Conservation (phyloP, 768 basidiomycete genomes). For the Paxillus ammoniavirescens region DNA sequence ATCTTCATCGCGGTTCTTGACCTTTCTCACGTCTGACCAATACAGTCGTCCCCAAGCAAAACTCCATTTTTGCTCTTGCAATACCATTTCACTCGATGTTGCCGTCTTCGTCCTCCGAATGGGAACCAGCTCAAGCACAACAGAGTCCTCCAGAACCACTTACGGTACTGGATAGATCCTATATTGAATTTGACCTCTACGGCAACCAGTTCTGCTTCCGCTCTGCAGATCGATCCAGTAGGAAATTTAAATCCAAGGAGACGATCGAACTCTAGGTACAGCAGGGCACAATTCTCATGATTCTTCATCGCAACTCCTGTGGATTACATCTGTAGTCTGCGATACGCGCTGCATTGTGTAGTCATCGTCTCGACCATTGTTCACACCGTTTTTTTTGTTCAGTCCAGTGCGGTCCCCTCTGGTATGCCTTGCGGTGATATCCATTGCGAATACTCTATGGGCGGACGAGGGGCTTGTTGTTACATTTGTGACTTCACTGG, state of each 20-base stretch:
- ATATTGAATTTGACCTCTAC: slow-evolving; percentile 75
- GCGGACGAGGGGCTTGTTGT: too few relatives aligned
- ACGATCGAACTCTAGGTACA: slow-evolving; percentile 62
- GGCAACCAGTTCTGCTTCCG: slow-evolving; percentile 87
- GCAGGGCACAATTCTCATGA: neutral
- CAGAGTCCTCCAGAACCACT: neutral
- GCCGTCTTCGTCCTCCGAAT: slow-evolving; percentile 30
- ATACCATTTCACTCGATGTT: slow-evolving; percentile 69
- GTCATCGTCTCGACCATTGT: too few relatives aligned
- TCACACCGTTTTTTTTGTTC: too few relatives aligned
- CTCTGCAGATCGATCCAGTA: too few relatives aligned
- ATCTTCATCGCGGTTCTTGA: neutral
- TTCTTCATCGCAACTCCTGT: too few relatives aligned
- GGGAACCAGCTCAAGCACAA: neutral
- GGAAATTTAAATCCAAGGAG: slow-evolving; percentile 87
- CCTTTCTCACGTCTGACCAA: neutral
- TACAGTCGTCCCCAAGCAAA: slow-evolving; percentile 74
- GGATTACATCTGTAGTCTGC: too few relatives aligned
- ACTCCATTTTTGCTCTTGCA: slow-evolving; percentile 70
- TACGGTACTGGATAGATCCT: slow-evolving; percentile 61
- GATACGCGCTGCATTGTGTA: too few relatives aligned
- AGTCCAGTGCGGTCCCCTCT: too few relatives aligned
- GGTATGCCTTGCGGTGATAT: too few relatives aligned
- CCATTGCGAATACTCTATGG: too few relatives aligned
- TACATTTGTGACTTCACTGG: too few relatives aligned